Evolutionary conservation across 1,284 basidiomycete genomes (phyloP).

Genomic region (Ganoderma sinense): DNA sequence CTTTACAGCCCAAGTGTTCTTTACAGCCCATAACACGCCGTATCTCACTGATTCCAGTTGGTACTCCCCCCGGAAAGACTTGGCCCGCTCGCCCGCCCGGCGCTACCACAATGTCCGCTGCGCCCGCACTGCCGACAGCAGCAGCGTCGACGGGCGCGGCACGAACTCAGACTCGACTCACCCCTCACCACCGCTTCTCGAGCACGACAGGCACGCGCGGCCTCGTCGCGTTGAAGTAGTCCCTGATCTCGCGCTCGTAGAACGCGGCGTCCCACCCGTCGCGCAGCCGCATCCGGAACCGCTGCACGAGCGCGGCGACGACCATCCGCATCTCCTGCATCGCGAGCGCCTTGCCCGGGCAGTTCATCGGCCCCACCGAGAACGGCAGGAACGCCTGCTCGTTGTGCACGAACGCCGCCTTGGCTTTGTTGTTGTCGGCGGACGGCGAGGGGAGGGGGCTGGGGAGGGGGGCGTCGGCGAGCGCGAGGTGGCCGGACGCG

Average conservation of each 20-base stretch:
- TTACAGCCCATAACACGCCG: no score
- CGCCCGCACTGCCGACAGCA: no score
- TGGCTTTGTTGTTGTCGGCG: not conserved
- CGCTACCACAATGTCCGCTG: no score
- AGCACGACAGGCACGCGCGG: conserved; percentile 2
- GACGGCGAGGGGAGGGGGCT: no score
- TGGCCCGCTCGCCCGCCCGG: no score
- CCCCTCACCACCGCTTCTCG: not conserved
- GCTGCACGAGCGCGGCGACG: conserved; percentile 36
- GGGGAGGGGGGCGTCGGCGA: not conserved
- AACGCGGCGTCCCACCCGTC: conserved; percentile 30
- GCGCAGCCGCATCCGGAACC: conserved; percentile 35
- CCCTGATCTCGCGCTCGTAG: conserved; percentile 35
- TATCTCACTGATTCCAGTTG: no score
- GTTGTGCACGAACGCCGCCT: conserved; percentile 30
- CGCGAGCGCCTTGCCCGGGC: conserved; percentile 43
- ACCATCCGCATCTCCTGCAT: conserved; percentile 33
- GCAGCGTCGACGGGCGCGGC: no score
- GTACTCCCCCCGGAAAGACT: no score
- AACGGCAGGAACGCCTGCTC: conserved; percentile 39
- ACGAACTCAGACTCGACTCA: not conserved
- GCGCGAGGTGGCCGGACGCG: not conserved
- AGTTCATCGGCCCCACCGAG: conserved; percentile 40
- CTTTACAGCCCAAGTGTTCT: no score
- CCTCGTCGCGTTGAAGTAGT: conserved; percentile 25